phyloP scores from a whole-genome alignment of 2,329 filamentous ascomycete genomes.

The Talaromyces sp. region DNA sequence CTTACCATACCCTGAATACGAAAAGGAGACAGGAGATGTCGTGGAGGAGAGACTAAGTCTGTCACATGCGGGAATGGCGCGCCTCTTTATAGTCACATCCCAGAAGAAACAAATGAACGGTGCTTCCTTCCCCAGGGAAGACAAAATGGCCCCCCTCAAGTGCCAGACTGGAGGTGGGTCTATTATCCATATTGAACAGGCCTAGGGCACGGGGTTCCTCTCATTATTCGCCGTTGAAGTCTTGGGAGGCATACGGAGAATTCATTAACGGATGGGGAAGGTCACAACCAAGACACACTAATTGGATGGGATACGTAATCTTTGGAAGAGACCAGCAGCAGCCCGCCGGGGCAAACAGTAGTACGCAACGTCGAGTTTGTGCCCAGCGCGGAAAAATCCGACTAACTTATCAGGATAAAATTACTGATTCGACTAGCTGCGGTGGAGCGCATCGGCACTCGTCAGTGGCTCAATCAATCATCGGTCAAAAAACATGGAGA shows the following conservation, averaged over 20 bases:
- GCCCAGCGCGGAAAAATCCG: background rate
- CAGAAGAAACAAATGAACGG: background rate
- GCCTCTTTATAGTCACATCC: background rate
- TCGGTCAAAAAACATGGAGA: background rate
- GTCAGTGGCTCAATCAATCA: background rate
- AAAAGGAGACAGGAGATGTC: background rate
- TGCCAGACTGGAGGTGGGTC: slow-evolving; percentile 8
- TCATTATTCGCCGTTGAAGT: background rate
- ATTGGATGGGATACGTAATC: slow-evolving; percentile 5
- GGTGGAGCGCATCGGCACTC: background rate
- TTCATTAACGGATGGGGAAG: background rate
- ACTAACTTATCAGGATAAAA: background rate
- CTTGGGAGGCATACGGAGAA: background rate
- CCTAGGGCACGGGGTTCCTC: background rate
- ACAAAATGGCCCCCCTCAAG: slow-evolving; percentile 8
- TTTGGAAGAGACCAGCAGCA: background rate
- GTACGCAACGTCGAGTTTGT: background rate
- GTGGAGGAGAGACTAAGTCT: too few species aligned
- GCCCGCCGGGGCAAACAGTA: background rate
- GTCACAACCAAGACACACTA: slow-evolving; percentile 9
- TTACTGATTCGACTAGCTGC: background rate
- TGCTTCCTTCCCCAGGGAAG: background rate
- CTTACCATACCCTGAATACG: background rate
- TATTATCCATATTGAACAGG: background rate
- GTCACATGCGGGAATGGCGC: background rate